Evolutionary conservation across 331 rosid species (phyloP), one percentile per base, ranked within the genome.

Genomic region (Saraca asoca): DNA sequence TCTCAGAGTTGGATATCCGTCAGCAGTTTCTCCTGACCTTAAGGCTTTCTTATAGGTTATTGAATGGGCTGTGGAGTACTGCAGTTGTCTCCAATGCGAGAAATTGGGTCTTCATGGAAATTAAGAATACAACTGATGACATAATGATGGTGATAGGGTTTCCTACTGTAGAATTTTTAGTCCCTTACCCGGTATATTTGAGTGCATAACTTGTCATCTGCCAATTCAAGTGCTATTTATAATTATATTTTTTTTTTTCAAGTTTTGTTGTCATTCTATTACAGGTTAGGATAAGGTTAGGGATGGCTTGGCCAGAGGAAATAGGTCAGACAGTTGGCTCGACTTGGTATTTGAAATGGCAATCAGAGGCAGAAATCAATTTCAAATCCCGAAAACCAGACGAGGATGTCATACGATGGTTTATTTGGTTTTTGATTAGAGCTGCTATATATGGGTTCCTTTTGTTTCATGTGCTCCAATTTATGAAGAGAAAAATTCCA

Each of bases 221-320:
- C 71, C 55, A 44, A 57, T 78, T 75, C 45, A 19, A 66, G 66
- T 64, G 61, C 35, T 65, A 53, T 43, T 75, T 68, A 68, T 53
- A 2, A 19, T 67, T 42, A 16, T 24, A 24, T n/a, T 20, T 58
- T 55, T 0, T 73, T 64, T 41, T 18, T 39, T 39, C 31, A 69
- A 70, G 57, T 34, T 69, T 59, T 65, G 61, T 73, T 76, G 37
- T 64, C 66, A 44, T 63, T 68, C 54, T 74, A 68, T 76, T 59
- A 53, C 72, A 93, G 98, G 80, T 81, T 58, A 81, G 95, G 79
- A 70, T 89, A 63, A 74, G 37, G 68, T 65, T 89, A 76, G 96
- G 98, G 74, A 87, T 90, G 98, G 96, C 91, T 60, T 89, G 95
- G 95, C 91, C 98, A 18, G 95, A 85, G 86, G 97, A 83, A 80